Conservation (phyloP, 2,329 filamentous ascomycete species). For the Pleurostoma richardsiae region DNA sequence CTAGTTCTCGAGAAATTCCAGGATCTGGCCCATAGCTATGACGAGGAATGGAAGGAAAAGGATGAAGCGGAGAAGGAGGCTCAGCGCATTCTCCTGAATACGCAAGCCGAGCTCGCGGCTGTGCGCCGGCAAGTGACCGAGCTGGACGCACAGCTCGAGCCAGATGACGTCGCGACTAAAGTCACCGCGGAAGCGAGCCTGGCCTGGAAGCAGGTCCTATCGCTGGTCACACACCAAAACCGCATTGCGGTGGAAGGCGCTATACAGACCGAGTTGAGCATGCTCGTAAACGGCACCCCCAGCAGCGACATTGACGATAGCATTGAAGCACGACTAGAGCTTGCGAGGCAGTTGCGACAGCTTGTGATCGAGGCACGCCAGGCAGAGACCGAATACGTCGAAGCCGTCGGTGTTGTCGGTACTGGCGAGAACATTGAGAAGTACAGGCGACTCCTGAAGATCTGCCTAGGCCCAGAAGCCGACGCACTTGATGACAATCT, state of each 20-base stretch:
- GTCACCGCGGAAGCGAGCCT: conserved; percentile 45
- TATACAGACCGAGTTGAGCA: conserved; percentile 44
- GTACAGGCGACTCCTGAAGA: conserved; percentile 65
- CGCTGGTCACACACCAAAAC: conserved; percentile 40
- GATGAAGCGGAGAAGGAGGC: conserved; percentile 65
- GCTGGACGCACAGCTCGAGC: conserved; percentile 49
- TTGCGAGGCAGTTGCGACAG: conserved; percentile 53
- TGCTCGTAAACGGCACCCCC: conserved; percentile 41
- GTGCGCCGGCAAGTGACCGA: conserved; percentile 56
- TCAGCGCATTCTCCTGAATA: conserved; percentile 58
- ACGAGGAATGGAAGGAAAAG: conserved; percentile 71
- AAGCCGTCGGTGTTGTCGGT: conserved; percentile 63
- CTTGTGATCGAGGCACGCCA: conserved; percentile 55
- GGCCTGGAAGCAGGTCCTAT: conserved; percentile 28
- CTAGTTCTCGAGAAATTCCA: conserved; percentile 69
- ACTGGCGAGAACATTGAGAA: conserved; percentile 69
- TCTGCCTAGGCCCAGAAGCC: conserved; percentile 63
- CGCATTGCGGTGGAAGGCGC: conserved; percentile 46
- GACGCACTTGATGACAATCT: conserved; percentile 64
- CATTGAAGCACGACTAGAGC: conserved; percentile 48
- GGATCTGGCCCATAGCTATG: conserved; percentile 65
- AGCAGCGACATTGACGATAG: conserved; percentile 32
- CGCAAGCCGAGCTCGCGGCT: conserved; percentile 60
- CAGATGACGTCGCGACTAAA: conserved; percentile 47
- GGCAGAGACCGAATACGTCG: conserved; percentile 63